Percentiles rank a stretch among this genome's conserved stretches.
phyloP scores from a whole-genome alignment of 2,329 filamentous ascomycete species.

The Fusarium foetens region DNA sequence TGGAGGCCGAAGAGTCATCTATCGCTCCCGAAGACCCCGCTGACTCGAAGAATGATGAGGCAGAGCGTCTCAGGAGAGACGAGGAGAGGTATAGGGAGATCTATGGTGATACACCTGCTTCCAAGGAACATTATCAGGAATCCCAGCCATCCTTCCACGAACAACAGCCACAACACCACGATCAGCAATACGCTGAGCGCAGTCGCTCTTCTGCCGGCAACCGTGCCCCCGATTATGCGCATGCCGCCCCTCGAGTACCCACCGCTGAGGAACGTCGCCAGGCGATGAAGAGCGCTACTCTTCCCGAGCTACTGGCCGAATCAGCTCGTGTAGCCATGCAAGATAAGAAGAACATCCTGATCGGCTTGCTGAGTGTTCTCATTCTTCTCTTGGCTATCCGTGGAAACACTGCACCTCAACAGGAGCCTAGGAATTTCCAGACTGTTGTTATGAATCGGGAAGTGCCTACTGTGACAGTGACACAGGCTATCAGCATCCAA shows the following conservation, averaged over 20 bases:
- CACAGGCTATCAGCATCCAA: slow-evolving; percentile 25
- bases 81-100: slow-evolving; percentile 65
- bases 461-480: slow-evolving; percentile 42
- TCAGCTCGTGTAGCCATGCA: slow-evolving; percentile 64
- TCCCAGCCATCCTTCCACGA: slow-evolving; percentile 13
- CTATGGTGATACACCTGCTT: slow-evolving; percentile 49
- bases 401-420: slow-evolving; percentile 35
- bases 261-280: slow-evolving; percentile 42
- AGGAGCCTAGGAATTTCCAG: slow-evolving; percentile 45
- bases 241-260: slow-evolving; percentile 17
- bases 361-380: slow-evolving; percentile 63
- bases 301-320: slow-evolving; percentile 65
- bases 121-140: slow-evolving; percentile 11
- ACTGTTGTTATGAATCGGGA: slow-evolving; percentile 42
- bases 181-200: slow-evolving; percentile 47
- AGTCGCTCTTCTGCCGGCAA: slow-evolving; percentile 32
- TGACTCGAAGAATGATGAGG: slow-evolving; percentile 10
- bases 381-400: slow-evolving; percentile 61
- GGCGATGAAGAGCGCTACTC: slow-evolving; percentile 56
- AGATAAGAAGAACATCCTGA: slow-evolving; percentile 69
- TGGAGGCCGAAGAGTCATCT: slow-evolving; percentile 11
- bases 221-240: slow-evolving; percentile 19
- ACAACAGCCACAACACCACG: slow-evolving; percentile 14
- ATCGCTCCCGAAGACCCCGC: slow-evolving; percentile 10
- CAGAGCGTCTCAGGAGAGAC: slow-evolving; percentile 55